Evolutionary conservation across 768 basidiomycete genomes (phyloP).

Genomic region (Epithele typhae): DNA sequence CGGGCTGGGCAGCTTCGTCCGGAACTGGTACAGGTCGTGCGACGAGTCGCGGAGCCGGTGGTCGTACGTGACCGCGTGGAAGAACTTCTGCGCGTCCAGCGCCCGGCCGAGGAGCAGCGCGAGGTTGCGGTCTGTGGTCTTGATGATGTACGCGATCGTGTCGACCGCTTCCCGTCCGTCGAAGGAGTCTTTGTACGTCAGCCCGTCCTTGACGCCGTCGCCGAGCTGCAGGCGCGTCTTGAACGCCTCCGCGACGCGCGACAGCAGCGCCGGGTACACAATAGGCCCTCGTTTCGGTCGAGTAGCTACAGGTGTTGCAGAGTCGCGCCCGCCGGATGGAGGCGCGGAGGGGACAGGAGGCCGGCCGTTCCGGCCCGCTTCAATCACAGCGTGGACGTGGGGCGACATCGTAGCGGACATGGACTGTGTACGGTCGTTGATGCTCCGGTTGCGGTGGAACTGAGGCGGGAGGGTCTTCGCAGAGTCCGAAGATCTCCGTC

Average conservation of each 20-base stretch:
- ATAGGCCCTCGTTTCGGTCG: conserved; percentile 54
- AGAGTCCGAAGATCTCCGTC: conserved; percentile 69
- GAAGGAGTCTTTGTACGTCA: conserved; percentile 95
- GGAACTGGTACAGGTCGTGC: conserved; percentile 91
- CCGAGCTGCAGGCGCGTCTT: conserved; percentile 70
- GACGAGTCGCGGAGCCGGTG: conserved; percentile 89
- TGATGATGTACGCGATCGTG: conserved; percentile 96
- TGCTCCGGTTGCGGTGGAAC: conserved; percentile 54
- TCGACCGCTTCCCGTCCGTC: conserved; percentile 97
- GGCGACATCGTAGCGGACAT: conserved; percentile 58
- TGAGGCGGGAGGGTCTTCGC: conserved; percentile 53
- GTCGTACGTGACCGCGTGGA: conserved; percentile 99
- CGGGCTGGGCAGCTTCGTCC: conserved; percentile 75
- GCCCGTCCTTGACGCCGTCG: conserved; percentile 89
- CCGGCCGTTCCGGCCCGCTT: conserved; percentile 25
- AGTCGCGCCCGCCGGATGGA: conserved; percentile 26
- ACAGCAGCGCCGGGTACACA: conserved; percentile 94
- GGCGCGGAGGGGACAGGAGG: conserved; percentile 20
- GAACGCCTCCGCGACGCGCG: conserved; percentile 92
- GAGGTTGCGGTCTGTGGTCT: conserved; percentile 94
- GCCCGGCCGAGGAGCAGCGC: conserved; percentile 94
- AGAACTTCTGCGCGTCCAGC: conserved; percentile 96
- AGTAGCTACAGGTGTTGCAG: conserved; percentile 29
- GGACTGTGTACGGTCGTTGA: conserved; percentile 73
- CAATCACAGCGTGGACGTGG: conserved; percentile 44